Evolutionary conservation across 2,329 filamentous ascomycete genomes (phyloP).

Genomic region (Chrysosporium keratinophilum): DNA sequence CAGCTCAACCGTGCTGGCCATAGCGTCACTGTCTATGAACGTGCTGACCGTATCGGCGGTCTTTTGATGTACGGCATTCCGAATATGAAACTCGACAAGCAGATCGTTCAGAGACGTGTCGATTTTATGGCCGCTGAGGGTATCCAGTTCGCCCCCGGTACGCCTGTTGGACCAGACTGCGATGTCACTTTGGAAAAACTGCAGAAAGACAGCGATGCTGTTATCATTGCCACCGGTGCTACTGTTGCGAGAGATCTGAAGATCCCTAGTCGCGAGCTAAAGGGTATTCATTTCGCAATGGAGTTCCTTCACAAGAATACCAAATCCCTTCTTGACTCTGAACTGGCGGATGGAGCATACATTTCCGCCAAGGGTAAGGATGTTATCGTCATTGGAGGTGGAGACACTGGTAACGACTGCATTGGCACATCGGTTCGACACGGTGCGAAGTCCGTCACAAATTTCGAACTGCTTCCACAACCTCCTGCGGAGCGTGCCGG

Average conservation of each 20-base stretch:
- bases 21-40: constrained; percentile 80
- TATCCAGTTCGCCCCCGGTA: constrained; percentile 67
- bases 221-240: constrained; percentile 83
- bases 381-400: constrained; percentile 92
- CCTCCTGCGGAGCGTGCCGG: constrained; percentile 79
- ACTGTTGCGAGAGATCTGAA: constrained; percentile 88
- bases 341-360: constrained; percentile 71
- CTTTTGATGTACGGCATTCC: constrained; percentile 97
- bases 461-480: constrained; percentile 92
- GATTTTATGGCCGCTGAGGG: constrained; percentile 92
- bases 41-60: constrained; percentile 79
- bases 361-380: constrained; percentile 93
- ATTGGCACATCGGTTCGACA: constrained; percentile 94
- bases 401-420: constrained; percentile 96
- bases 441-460: constrained; percentile 88
- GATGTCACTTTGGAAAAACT: constrained; percentile 59
- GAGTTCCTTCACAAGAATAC: constrained; percentile 96
- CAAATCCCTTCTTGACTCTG: constrained; percentile 89
- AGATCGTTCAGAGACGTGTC: constrained; percentile 86
- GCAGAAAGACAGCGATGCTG: constrained; percentile 64
- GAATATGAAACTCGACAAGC: constrained; percentile 99
- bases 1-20: constrained; percentile 92
- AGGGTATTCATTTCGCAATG: constrained; percentile 94
- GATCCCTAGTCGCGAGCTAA: constrained; percentile 75
- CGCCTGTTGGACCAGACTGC: constrained; percentile 65